Base-by-base conservation (phyloP, 768 basidiomycete species). In the Amanita phalloides region DNA sequence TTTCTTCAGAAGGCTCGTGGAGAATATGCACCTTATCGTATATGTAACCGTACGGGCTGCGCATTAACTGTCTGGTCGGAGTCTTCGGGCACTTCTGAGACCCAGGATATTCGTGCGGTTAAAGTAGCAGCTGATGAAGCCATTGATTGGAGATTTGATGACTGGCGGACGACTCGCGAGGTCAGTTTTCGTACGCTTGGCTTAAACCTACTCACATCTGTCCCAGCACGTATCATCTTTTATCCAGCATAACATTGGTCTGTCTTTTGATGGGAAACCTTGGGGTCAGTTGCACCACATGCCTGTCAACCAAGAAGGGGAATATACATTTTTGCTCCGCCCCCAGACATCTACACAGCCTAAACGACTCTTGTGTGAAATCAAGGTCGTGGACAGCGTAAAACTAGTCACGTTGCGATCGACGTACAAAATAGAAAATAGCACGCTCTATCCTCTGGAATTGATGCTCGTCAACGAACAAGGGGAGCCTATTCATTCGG, bases 61-160 rank as follows among this genome's bases (percentile, higher is more conserved):
- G 68, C 86, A 1, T 69, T 99, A 37, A 76, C 83, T 30, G 68
- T 99, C 8, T 94, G 91, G 90, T 81, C 91, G 2, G 92, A 95
- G 57, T 64, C 75, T 17, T 86, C 89, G 45, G 76, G 77, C 33
- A 76, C 59, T 57, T 57, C 64, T 23, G 69, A 67, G 49, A 63
- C 68, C 11, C 76, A 74, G 43, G 77, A 80, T 53, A 63, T 70
- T 2, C 71, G 72, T 28, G 70, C 75, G 28, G 72, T 81, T 39
- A 79, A 82, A 58, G 68, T 99, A 35, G 69, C 78, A 17, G 78
- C 91, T 56, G 85, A 86, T 35, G 76, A 89, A 60, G 81, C 75
- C 6, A 71, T 90, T 3, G 94, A 97, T 52, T 98, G 96, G 96
- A 76, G 96, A 51, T 97, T 98, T 60, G 93, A 97, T 62, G 94